Base-by-base conservation (phyloP, 495 filamentous ascomycete species). In the Penicillium samsonianum region DNA sequence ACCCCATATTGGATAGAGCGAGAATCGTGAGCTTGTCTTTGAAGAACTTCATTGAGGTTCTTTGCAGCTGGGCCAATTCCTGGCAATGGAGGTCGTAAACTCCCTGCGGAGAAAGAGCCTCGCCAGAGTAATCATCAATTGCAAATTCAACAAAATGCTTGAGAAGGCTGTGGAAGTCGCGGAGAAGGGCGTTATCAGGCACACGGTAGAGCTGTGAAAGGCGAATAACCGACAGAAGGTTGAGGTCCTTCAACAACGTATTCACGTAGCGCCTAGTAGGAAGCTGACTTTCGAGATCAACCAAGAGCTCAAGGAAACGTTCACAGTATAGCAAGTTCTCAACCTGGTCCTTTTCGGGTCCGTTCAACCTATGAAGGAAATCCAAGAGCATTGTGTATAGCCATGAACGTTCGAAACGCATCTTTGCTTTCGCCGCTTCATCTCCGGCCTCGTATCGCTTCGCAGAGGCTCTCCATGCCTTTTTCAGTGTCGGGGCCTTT, bases 201-300 rank as follows among this genome's bases (percentile, higher is more conserved):
- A 84, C 81, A 48, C 85, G 86, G 63, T 88, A 96, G 47, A 93
- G 65, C 16, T 87, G 87, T 0, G 92, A 96, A 26, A 96, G 78
- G 53, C 79, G 84, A 57, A 96, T 84, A n/a, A 89, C 82, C 8
- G 94, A 79, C 23, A 96, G 72, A n/a, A 96, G 69, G 61, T 98
- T 91, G 31, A 98, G 76, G 70, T 99, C 95, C 65, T 90, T 87
- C n/a, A 97, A 69, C 22, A 99, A 78, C 2, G 90, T 86, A 69
- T 96, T 98, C 65, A 95, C 90, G 64, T 97, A 96, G 72, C 95
- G 84, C 63, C 94, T 82, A 5, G 94, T 99, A 17, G 94, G 94
- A 41, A 97, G 78, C 67, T 99, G 94, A 65, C 93, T 96, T 70
- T 92, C 83, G 20, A 99, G 76, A 68, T 99, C 94, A 4, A 89